Evolutionary conservation across 768 basidiomycete species (phyloP).

Genomic region (Cystobasidium ongulense): DNA sequence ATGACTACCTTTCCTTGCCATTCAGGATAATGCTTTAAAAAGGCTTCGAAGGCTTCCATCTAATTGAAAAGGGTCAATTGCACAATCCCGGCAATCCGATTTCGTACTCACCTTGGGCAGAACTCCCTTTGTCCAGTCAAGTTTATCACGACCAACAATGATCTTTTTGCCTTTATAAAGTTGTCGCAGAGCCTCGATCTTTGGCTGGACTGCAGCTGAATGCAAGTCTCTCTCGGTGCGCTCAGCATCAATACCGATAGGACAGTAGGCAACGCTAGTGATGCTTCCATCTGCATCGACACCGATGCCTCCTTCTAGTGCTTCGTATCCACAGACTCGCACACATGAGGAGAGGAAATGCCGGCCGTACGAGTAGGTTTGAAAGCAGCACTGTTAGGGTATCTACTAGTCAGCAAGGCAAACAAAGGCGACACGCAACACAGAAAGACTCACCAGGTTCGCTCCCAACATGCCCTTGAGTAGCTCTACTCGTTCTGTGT

Average conservation of each 20-base stretch:
- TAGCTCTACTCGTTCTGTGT: constrained; percentile 73
- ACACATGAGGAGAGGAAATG: constrained; percentile 91
- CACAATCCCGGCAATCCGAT: no score
- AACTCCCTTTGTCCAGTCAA: constrained; percentile 97
- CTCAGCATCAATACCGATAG: constrained; percentile 90
- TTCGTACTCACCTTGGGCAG: constrained; percentile 79
- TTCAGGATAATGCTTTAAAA: constrained; percentile 83
- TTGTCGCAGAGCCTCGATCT: constrained; percentile 69
- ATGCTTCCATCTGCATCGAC: constrained; percentile 81
- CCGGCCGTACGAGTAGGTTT: constrained; percentile 90
- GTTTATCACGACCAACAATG: constrained; percentile 91
- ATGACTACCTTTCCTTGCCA: constrained; percentile 57
- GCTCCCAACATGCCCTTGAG: constrained; percentile 97
- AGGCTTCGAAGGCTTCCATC: constrained; percentile 91
- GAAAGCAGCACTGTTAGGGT: constrained; percentile 64
- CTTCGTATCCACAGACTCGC: constrained; percentile 91
- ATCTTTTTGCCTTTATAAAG: constrained; percentile 97
- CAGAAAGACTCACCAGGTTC: constrained; percentile 53
- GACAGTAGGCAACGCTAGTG: constrained; percentile 71
- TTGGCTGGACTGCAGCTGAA: constrained; percentile 69
- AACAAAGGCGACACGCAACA: not conserved
- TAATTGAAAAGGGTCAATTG: constrained; percentile 41
- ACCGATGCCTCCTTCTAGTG: constrained; percentile 50
- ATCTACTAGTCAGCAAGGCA: not conserved
- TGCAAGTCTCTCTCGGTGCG: constrained; percentile 68